These are phyloP conservation scores for Alternaria incomplexa DNA, from an alignment of 2,329 filamentous ascomycete species.

Conservation along the genomic window DNA sequence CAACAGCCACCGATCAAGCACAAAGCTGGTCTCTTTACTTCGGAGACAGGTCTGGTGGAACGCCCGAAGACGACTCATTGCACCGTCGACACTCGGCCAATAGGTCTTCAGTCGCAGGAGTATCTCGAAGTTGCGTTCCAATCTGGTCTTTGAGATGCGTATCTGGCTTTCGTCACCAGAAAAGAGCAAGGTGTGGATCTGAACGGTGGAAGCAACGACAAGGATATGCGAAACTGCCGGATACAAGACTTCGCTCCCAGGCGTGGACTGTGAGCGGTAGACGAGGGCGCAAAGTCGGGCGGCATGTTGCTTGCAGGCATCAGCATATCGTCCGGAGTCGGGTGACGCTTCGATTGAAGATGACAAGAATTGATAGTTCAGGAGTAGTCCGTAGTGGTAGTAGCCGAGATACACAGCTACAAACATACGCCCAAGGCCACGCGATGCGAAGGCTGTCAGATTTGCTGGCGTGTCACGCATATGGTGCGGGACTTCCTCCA, in stretches of 20 bases:
- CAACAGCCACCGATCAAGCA: conserved; percentile 31
- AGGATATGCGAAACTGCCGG: conserved; percentile 31
- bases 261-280: conserved; percentile 26
- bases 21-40: conserved; percentile 35
- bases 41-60: conserved; percentile 34
- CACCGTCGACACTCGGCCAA: conserved; percentile 32
- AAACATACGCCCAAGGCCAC: conserved; percentile 30
- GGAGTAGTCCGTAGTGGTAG: conserved; percentile 31
- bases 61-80: conserved; percentile 32
- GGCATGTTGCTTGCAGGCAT: conserved; percentile 30
- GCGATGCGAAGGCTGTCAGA: conserved; percentile 27
- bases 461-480: conserved; percentile 33
- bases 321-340: conserved; percentile 22
- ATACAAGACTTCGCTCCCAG: conserved; percentile 30
- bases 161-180: conserved; percentile 28
- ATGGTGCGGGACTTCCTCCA: conserved; percentile 27
- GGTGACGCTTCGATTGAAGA: conserved; percentile 16
- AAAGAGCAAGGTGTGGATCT: conserved; percentile 32
- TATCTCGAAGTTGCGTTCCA: conserved; percentile 34
- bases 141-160: conserved; percentile 26
- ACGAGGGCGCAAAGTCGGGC: conserved; percentile 29
- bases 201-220: conserved; percentile 31
- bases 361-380: conserved; percentile 33
- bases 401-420: conserved; percentile 31
- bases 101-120: conserved; percentile 26